Evolutionary conservation across 225 moss, liverwort and hornwort genomes (phyloP).

Genomic region (Pseudisothecium myosuroides): DNA sequence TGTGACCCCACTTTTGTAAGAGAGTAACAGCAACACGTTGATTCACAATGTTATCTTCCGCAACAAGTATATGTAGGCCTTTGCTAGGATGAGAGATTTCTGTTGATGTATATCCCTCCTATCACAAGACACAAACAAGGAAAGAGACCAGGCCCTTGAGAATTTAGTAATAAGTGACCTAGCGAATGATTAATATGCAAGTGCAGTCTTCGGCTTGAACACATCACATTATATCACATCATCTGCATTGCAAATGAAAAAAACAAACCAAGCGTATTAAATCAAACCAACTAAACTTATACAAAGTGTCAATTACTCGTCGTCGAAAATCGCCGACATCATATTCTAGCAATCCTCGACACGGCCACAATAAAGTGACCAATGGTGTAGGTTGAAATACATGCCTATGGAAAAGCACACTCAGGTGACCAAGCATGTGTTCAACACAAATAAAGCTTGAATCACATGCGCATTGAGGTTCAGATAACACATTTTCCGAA

Average conservation of each 20-base stretch:
- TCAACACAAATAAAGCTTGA: not conserved
- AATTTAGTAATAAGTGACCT: not conserved
- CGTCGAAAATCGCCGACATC: not conserved
- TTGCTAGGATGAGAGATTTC: conserved; percentile 11
- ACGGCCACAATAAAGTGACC: not conserved
- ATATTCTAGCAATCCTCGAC: not conserved
- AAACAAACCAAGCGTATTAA: not conserved
- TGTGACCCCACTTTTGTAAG: conserved; percentile 59
- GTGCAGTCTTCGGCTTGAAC: not conserved
- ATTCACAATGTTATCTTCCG: conserved; percentile 59
- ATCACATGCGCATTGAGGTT: not conserved
- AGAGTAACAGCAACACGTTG: conserved; percentile 55
- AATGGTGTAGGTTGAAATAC: not conserved
- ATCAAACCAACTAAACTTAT: not conserved
- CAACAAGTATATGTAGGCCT: conserved; percentile 50
- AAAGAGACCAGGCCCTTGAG: not conserved
- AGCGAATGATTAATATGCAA: not conserved
- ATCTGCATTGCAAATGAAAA: not conserved
- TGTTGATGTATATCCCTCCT: not conserved
- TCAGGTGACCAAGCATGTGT: not conserved
- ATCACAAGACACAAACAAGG: not conserved
- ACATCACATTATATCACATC: not conserved
- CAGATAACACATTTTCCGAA: not conserved
- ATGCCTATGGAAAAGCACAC: not conserved
- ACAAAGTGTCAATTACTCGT: not conserved